Percentiles rank a stretch among this genome's conserved stretches.
phyloP scores from a whole-genome alignment of 2,329 filamentous ascomycete genomes.

The Tetracladium maxilliforme region DNA sequence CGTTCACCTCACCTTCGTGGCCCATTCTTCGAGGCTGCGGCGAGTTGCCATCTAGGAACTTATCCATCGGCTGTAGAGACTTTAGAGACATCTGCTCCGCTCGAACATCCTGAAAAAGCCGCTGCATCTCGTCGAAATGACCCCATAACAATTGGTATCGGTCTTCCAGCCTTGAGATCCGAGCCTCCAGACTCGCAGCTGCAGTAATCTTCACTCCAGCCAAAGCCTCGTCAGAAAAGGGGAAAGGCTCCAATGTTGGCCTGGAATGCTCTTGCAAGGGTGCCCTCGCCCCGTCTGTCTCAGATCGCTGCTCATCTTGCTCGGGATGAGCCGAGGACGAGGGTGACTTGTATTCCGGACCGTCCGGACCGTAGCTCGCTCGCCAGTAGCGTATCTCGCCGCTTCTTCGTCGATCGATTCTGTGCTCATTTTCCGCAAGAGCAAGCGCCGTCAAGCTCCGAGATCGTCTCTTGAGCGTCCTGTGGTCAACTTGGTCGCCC shows the following conservation, averaged over 20 bases:
- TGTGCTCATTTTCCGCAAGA: constrained; percentile 18
- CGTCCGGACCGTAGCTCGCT: constrained; percentile 38
- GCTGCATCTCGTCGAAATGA: too few relatives aligned
- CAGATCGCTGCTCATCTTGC: constrained; percentile 3
- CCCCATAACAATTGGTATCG: too few relatives aligned
- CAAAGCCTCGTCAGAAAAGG: constrained; percentile 33
- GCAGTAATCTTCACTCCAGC: constrained; percentile 42
- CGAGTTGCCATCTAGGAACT: too few relatives aligned
- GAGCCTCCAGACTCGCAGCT: constrained; percentile 34
- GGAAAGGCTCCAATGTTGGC: constrained; percentile 26
- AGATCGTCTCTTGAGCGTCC: constrained; percentile 41
- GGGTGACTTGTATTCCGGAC: constrained; percentile 36
- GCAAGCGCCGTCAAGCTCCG: constrained; percentile 42
- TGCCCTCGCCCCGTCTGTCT: constrained; percentile 1
- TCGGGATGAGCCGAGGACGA: constrained; percentile 30
- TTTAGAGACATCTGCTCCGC: too few relatives aligned
- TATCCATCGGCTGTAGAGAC: too few relatives aligned
- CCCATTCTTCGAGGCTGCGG: too few relatives aligned
- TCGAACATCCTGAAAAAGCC: too few relatives aligned
- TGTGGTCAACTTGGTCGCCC: too few relatives aligned
- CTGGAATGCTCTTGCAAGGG: constrained; percentile 1
- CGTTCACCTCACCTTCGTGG: too few relatives aligned
- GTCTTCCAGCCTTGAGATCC: constrained; percentile 34
- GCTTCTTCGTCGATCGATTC: constrained; percentile 33
- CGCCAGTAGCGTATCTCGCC: constrained; percentile 52